Base-by-base conservation (phyloP, 371 early-diverging fungal genomes). In the Mortierella sp. region DNA sequence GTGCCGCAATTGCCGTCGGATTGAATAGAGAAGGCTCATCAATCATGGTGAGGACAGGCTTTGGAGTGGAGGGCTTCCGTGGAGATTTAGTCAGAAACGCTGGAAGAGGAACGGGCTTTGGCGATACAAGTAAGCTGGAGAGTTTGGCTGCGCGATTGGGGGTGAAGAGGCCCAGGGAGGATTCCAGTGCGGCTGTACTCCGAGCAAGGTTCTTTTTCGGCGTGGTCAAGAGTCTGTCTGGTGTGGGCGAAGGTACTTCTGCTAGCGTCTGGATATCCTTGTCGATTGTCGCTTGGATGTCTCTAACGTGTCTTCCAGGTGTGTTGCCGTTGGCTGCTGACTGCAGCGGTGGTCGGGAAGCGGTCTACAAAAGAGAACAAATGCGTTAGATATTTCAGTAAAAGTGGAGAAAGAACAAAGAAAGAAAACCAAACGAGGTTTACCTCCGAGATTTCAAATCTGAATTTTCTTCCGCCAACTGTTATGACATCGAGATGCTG, bases 111-210 rank as follows among this genome's bases (percentile, higher is more conserved):
- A 65, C 50, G 17, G 72, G 65, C 21, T 72, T 72, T 44, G 72
- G 72, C 4, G 72, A 72, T 3, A 66, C 61, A 24, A 72, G 57
- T 21, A 72, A 37, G 6, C 62, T 72, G 6, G 65, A 65, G 14
- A 72, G 62, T 19, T 57, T 72, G 26, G 66, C 65, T 6, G 72
- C 72, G 21, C 66, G 46, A n/a, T 66, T 66, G 12, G 72, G 72
- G 4, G 72, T 72, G 34, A 72, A 72, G 24, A 72, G 57, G 9
- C 62, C 66, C 1, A 72, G 54, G 5, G 72, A 61, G n/a, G 66
- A 50, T 39, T 72, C 66, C 34, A 72, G 39, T 5, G 66, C 55
- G 14, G 48, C 65, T 6, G 62, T 28, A 3, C 43, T 56, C 44
- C 62, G 49, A 15, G 58, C 51, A 27, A 48, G 30, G 37, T 34